Evolutionary conservation across 305 asterid genomes (phyloP).

Genomic region (Ajuga reptans): DNA sequence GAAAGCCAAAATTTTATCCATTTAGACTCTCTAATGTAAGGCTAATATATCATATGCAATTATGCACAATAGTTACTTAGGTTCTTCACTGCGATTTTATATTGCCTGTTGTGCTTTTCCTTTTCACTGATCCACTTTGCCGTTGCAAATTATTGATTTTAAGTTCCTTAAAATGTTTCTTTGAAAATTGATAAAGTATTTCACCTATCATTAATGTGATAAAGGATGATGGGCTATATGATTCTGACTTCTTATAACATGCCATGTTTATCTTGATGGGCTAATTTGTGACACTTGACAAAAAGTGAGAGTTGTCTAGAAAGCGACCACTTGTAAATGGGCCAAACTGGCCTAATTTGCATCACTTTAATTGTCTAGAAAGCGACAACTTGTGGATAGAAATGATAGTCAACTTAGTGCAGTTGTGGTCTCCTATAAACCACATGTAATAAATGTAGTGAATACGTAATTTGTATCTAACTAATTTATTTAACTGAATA

Average conservation of each 20-base stretch:
- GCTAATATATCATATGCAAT: slow-evolving; percentile 13
- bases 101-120: background rate
- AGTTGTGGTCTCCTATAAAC: background rate
- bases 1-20: slow-evolving; percentile 84
- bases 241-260: background rate
- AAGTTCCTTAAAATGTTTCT: background rate
- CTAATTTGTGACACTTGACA: background rate
- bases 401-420: background rate
- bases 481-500: background rate
- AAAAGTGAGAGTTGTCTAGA: background rate
- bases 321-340: background rate
- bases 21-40: slow-evolving; percentile 82
- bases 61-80: background rate
- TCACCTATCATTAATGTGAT: background rate
- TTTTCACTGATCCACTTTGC: background rate
- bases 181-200: background rate
- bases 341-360: background rate
- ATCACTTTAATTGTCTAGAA: background rate
- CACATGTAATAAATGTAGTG: background rate
- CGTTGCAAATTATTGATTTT: slow-evolving; percentile 10
- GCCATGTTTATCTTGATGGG: background rate
- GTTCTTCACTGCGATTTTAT: slow-evolving; percentile 2
- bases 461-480: background rate
- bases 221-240: background rate
- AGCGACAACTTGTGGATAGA: background rate